Evolutionary conservation across 169 alveolate genomes (phyloP), one percentile per base, ranked within the genome.

Genomic region (Plasmodium relictum): DNA sequence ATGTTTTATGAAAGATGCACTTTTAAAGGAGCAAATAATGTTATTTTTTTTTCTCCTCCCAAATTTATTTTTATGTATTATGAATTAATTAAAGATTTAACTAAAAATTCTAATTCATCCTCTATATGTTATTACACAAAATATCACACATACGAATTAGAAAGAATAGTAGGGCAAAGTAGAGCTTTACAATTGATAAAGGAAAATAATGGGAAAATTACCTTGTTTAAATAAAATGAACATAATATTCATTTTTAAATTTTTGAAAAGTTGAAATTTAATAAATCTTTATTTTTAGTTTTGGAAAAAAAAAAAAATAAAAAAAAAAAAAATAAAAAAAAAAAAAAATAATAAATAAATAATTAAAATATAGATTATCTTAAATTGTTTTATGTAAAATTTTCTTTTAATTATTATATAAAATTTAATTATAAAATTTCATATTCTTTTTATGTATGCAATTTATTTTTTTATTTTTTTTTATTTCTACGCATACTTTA

Each of bases 61-160:
- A 80, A 68, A 68, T 80, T 80, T 68, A 2, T 18, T 50, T 80
- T 80, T 54, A 80, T 80, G 83, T 80, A 80, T 61, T 80, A 39
- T 52, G 90, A 80, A 58, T 39, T 80, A 59, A 80, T 80, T 52
- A 80, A 80, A 80, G 68, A 80, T 80, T 39, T 80, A 68, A 22
- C 9, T 16, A 59, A 12, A 2, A 83, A 85, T 39, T 20, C 65
- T 12, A 74, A 69, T 18, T 85, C 92, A 31, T 73, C 95, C 9
- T 74, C 94, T 22, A 89, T 94, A 58, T 74, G 94, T 58, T 89
- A 89, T 41, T 94, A 94, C 44, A 94, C 96, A 18, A 88, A 80
- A 45, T 94, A 74, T 63, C 94, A 93, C 48, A 93, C 94, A 26
- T 62, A 83, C 44, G 93, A 90, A 86, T 68, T 93, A 74, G 96